Conservation (phyloP, 768 basidiomycete genomes). For the Leccinum rimulosum region DNA sequence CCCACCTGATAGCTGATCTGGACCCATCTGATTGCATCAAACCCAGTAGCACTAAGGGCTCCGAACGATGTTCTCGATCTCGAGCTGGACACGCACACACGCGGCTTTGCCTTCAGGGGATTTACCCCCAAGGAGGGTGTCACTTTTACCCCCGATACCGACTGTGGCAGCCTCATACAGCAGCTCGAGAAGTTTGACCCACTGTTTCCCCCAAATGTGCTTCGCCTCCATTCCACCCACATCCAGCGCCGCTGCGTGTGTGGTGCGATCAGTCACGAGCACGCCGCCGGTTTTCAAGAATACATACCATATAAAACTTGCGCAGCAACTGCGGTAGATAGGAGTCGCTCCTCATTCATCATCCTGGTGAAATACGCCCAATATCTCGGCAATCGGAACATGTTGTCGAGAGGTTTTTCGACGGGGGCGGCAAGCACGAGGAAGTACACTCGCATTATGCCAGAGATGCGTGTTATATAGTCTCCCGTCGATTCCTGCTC, state of each 20-base stretch:
- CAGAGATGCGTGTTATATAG: slow-evolving; percentile 65
- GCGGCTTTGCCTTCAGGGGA: slow-evolving; percentile 62
- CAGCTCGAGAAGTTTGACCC: slow-evolving; percentile 67
- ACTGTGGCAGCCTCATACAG: slow-evolving; percentile 61
- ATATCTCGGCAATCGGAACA: slow-evolving; percentile 61
- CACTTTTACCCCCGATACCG: slow-evolving; percentile 41
- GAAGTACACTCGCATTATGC: slow-evolving; percentile 87
- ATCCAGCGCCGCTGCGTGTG: slow-evolving; percentile 63
- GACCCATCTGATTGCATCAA: slow-evolving; percentile 1
- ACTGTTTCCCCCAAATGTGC: slow-evolving; percentile 73
- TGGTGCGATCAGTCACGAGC: slow-evolving; percentile 12
- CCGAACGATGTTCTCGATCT: slow-evolving; percentile 61
- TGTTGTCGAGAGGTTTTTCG: slow-evolving; percentile 37
- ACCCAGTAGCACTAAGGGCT: slow-evolving; percentile 17
- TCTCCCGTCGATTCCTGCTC: slow-evolving; percentile 58
- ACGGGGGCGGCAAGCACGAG: slow-evolving; percentile 50
- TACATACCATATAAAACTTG: slow-evolving; percentile 62
- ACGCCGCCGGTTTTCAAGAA: not conserved
- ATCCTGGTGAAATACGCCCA: slow-evolving; percentile 77
- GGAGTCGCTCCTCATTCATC: slow-evolving; percentile 46
- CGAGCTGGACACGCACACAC: slow-evolving; percentile 59
- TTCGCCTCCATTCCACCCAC: slow-evolving; percentile 63
- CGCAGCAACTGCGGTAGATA: slow-evolving; percentile 59
- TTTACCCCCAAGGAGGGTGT: slow-evolving; percentile 52
- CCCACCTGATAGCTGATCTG: slow-evolving; percentile 5